Evolutionary conservation across 257 asterid species (phyloP).

Genomic region (Gynochthodes officinalis): DNA sequence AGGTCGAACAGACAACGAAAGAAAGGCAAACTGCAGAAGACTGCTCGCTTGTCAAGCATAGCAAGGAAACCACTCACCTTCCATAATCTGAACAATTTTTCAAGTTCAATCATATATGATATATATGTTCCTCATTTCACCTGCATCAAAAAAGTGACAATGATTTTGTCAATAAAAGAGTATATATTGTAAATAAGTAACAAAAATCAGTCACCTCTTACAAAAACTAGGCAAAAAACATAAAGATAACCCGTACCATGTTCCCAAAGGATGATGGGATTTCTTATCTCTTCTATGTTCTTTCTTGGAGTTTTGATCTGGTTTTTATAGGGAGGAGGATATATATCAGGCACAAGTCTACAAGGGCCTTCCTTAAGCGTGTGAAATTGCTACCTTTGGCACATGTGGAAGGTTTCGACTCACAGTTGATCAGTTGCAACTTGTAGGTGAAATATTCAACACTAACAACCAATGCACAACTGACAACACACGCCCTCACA

Average conservation of each 20-base stretch:
- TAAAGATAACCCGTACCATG: neutral
- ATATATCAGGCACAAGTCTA: neutral
- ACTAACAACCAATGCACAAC: constrained; percentile 19
- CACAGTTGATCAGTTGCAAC: no score
- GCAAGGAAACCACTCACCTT: constrained; percentile 62
- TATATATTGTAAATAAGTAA: no score
- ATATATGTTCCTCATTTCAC: neutral
- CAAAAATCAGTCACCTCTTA: neutral
- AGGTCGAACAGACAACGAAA: constrained; percentile 91
- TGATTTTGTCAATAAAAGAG: neutral
- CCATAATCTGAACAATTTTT: neutral
- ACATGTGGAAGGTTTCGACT: no score
- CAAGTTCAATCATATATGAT: neutral
- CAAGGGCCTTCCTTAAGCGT: neutral
- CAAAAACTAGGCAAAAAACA: neutral
- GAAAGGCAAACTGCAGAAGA: constrained; percentile 43
- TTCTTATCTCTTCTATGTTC: neutral
- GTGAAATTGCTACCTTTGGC: neutral
- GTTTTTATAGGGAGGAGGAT: constrained; percentile 1
- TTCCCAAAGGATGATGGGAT: neutral
- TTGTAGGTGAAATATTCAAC: neutral
- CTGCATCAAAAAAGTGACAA: constrained; percentile 6
- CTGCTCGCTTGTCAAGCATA: constrained; percentile 59
- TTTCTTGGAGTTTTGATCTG: neutral
- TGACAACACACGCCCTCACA: neutral